Base-by-base conservation (phyloP, 306 rosid genomes). In the Alnus rubra region DNA sequence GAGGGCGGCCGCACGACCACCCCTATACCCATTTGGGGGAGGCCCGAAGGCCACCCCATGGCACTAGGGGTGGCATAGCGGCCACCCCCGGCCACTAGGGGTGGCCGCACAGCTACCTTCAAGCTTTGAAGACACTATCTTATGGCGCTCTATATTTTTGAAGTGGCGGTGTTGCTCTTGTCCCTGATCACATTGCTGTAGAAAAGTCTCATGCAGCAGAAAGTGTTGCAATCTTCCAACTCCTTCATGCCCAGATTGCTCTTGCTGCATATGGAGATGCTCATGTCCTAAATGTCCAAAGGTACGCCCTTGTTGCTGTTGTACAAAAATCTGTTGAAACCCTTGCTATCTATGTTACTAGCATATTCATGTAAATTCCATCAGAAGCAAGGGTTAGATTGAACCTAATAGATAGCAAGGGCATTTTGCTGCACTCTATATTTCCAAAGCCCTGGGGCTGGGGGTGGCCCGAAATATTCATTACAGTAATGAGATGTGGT, bases 281-380 rank as follows among this genome's bases (percentile, higher is more conserved):
- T 84, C 94, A 74, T 86, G 92, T 77, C 94, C 90, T 44, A 81
- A 76, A 64, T 93, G 92, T 79, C 89, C 93, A 16, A 84, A 84
- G 89, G 82, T 89, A 82, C 47, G 69, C 59, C 63, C 84, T 14
- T 76, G 88, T 52, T 86, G 91, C 80, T 80, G 90, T 76, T 90
- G 90, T 87, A 88, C 84, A 86, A 58, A 84, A 76, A 85, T 85
- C 70, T 90, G 91, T 78, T 91, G 96, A 79, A 89, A 86, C 33
- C 89, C 93, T 54, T 82, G 82, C 79, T 82, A 79, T 73, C 85
- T 79, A 65, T 90, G 89, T 78, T 91, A 82, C 83, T 89, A 83
- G 72, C 28, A 23, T 74, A 78, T 77, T 79, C 69, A 47, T 73
- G 74, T 50, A 63, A 45, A 23, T 75, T 37, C n/a, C n/a, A 3